phyloP scores from a whole-genome alignment of 179 eudicot species.

The Gypsophila paniculata region DNA sequence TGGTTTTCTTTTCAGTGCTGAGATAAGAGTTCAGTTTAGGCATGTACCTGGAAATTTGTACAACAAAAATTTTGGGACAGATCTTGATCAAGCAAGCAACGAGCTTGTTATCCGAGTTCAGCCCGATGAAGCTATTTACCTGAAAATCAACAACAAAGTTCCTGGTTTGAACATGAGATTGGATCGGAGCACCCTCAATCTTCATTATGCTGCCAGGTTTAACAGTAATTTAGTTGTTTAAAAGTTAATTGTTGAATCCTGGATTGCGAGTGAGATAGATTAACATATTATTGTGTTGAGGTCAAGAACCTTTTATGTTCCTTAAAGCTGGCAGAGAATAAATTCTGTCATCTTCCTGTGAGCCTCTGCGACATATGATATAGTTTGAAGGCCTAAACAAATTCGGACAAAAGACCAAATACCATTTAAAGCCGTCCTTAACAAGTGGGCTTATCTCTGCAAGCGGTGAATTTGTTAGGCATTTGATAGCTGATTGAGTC shows the following conservation, averaged over 20 bases:
- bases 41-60: slow-evolving; percentile 90
- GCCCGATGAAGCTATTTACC: slow-evolving; percentile 88
- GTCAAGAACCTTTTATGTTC: not conserved
- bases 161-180: slow-evolving; percentile 93
- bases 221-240: slow-evolving; percentile 7
- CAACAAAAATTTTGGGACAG: slow-evolving; percentile 63
- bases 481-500: too few relatives aligned
- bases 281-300: not conserved
- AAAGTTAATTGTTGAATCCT: not conserved
- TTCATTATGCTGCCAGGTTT: slow-evolving; percentile 86
- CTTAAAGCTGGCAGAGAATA: too few relatives aligned
- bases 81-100: slow-evolving; percentile 83
- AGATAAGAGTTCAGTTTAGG: slow-evolving; percentile 91
- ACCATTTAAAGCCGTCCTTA: too few relatives aligned
- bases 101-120: slow-evolving; percentile 96
- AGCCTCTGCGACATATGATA: too few relatives aligned
- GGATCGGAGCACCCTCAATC: slow-evolving; percentile 91
- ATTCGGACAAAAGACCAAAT: too few relatives aligned
- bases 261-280: not conserved
- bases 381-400: too few relatives aligned
- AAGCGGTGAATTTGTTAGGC: too few relatives aligned
- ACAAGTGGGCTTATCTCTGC: too few relatives aligned
- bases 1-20: slow-evolving; percentile 52
- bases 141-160: slow-evolving; percentile 91
- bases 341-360: too few relatives aligned